These are phyloP conservation scores for Arbutus unedo DNA, from an alignment of 148 eudicot species.

Conservation along the genomic window DNA sequence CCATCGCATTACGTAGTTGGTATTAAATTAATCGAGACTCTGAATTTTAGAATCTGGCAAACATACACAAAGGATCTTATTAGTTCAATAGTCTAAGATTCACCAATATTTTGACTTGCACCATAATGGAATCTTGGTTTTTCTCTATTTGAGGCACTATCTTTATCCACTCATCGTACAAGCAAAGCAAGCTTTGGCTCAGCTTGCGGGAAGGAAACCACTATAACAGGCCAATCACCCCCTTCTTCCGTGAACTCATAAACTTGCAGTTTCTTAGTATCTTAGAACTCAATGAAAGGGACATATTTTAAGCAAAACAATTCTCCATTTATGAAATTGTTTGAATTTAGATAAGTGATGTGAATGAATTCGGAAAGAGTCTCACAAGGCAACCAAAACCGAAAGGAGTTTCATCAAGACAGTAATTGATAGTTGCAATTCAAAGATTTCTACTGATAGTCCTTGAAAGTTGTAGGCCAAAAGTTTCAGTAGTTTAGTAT, in stretches of 20 bases:
- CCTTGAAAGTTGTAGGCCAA: too few relatives aligned
- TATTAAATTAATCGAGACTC: too few relatives aligned
- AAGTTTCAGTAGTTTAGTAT: too few relatives aligned
- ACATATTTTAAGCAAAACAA: background rate
- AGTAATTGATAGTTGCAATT: too few relatives aligned
- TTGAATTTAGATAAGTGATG: too few relatives aligned
- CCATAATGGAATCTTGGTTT: background rate
- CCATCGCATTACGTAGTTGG: too few relatives aligned
- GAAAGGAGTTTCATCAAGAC: too few relatives aligned
- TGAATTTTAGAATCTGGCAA: background rate
- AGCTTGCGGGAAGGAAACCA: background rate
- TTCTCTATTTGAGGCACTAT: background rate
- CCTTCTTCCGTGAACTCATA: background rate
- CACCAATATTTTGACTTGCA: background rate
- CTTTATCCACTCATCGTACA: background rate
- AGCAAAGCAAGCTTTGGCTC: background rate
- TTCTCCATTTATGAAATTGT: background rate
- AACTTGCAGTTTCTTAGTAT: background rate
- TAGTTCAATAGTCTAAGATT: background rate
- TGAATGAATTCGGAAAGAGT: too few relatives aligned
- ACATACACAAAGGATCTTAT: background rate
- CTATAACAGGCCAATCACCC: background rate
- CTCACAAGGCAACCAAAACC: too few relatives aligned
- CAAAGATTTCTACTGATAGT: too few relatives aligned
- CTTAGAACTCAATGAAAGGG: background rate